Evolutionary conservation across 495 filamentous ascomycete genomes (phyloP).

Genomic region (Penicillium samsonianum): DNA sequence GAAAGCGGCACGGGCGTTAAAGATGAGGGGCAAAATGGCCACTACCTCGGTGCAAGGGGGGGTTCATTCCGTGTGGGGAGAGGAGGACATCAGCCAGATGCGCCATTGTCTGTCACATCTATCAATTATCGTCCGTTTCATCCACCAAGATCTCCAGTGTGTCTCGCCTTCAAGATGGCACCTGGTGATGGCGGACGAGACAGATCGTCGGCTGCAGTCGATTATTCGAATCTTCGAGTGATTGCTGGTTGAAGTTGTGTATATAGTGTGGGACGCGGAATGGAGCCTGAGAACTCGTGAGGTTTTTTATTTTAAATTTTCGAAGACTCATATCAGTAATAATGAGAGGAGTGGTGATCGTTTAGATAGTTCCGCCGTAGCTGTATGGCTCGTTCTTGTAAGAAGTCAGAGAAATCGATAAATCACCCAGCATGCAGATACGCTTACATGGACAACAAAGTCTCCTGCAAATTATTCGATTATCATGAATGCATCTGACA

Average conservation of each 20-base stretch:
- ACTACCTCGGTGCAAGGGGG: conserved; percentile 2
- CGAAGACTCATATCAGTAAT: background rate
- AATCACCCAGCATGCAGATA: background rate
- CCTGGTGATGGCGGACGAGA: conserved; percentile 42
- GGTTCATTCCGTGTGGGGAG: background rate
- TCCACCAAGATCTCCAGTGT: conserved; percentile 7
- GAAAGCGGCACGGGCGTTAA: conserved; percentile 1
- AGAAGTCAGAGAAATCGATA: too few relatives aligned
- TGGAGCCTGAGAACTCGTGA: background rate
- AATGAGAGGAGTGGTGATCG: background rate
- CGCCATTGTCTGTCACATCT: conserved; percentile 1
- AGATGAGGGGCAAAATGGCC: background rate
- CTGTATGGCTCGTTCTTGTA: background rate
- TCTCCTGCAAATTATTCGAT: background rate
- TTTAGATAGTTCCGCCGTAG: background rate
- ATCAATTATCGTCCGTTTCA: conserved; percentile 30
- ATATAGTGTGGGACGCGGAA: background rate
- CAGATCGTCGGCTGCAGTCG: conserved; percentile 37
- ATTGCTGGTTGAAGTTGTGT: background rate
- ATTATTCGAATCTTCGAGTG: conserved; percentile 23
- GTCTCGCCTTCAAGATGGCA: conserved; percentile 27
- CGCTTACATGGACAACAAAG: too few relatives aligned
- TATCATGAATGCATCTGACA: background rate
- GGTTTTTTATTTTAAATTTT: background rate
- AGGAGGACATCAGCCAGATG: background rate